Base-by-base conservation (phyloP, 345 rosid species). In the Salix purpurea region DNA sequence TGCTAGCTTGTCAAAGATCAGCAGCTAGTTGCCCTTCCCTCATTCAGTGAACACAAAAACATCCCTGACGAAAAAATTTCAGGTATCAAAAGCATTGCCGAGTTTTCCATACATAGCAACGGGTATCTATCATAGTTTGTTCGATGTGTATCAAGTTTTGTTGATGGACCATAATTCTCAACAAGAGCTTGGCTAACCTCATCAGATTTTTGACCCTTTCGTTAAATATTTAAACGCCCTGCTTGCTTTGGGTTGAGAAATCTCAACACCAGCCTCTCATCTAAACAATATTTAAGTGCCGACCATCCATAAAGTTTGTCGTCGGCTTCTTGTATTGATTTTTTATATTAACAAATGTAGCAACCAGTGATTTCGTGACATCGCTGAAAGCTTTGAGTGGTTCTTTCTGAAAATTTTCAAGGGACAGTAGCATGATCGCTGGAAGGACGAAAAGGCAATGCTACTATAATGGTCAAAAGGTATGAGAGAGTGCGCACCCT, bases 271-370 rank as follows among this genome's bases (percentile, higher is more conserved):
- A 12, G 36, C 69, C 15, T 1, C 54, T 61, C 7, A 50, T 44
- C 50, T 10, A 73, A 70, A 69, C 75, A 28, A 81, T 70, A 77
- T 77, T 24, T 46, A 64, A 36, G 50, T 8, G 2, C 28, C 64
- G 64, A 36, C 85, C 86, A 81, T 14, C 85, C 86, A 79, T 23
- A 70, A 85, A 83, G 86, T 76, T 77, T 70, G 78, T 74, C 65
- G 82, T 69, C 56, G 65, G 66, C 71, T 67, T 69, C 70, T 77
- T 62, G 9, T 76, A 30, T 18, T 48, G 13, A 64, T 34, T 24
- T 15, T 48, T 64, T 58, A 12, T 34, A 68, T 65, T 65, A 76
- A 70, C 23, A 73, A 73, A 46, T 67, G 18, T 8, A 12, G 14
- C 10, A 71, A 4, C 79, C 88, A 75, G 72, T 80, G 36, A 48